Conservation (phyloP, 345 rosid species). For the Diplotaxis tenuifolia region DNA sequence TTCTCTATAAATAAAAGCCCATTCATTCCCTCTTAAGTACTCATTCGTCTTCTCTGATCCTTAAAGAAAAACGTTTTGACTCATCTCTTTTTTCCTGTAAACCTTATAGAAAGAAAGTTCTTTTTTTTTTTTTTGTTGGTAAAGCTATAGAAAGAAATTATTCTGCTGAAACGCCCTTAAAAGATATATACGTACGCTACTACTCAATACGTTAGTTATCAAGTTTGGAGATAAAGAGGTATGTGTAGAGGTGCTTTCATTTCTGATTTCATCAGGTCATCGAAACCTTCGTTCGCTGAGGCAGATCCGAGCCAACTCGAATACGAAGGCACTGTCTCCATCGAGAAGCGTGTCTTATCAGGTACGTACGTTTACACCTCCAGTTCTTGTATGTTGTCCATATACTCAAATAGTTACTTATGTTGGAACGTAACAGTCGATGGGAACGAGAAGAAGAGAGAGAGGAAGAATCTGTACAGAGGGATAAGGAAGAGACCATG, state of each 20-base stretch:
- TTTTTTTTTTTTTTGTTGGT: no score
- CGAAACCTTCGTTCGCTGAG: conserved; percentile 22
- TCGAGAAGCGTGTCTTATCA: conserved; percentile 37
- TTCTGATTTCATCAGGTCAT: conserved; percentile 40
- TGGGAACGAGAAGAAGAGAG: conserved; percentile 38
- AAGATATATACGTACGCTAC: no score
- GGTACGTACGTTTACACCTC: no score
- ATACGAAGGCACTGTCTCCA: conserved; percentile 5
- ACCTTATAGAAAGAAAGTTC: background rate
- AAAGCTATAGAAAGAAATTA: no score
- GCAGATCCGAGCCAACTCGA: conserved; percentile 1
- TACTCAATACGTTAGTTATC: background rate
- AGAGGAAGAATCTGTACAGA: conserved; percentile 71
- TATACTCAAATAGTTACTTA: no score
- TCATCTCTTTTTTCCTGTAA: background rate
- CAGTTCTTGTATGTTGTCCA: no score
- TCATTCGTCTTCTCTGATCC: background rate
- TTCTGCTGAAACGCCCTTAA: no score
- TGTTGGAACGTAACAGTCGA: no score
- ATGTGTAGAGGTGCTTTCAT: conserved; percentile 84
- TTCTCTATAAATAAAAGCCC: background rate
- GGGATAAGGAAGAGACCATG: conserved; percentile 94
- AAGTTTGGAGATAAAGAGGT: background rate
- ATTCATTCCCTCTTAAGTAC: background rate
- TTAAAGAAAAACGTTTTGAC: background rate